A percentile compares a stretch with the other conserved stretches of the same genome.
Evolutionary conservation across 441 rosid genomes (phyloP).

Genomic region (Euphorbia schlechtendalii): DNA sequence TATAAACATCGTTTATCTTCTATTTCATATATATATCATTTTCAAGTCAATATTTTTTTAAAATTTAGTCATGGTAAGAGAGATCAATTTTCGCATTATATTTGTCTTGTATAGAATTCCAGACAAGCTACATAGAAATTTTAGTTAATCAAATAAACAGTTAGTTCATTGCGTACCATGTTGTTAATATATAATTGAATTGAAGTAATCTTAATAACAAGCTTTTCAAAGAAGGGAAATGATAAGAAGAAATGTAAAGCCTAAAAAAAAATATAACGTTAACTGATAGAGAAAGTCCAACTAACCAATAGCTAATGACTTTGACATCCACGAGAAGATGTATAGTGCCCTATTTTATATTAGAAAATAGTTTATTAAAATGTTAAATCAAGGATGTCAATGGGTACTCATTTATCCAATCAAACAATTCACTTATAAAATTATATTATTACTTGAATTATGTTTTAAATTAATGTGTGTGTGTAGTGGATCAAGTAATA

Average conservation of each 20-base stretch:
- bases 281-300: constrained; percentile 25
- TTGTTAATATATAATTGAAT: background rate
- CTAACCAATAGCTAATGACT: constrained; percentile 17
- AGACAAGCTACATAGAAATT: too few species aligned
- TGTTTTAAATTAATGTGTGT: background rate
- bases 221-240: background rate
- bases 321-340: constrained; percentile 7
- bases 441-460: background rate
- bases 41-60: background rate
- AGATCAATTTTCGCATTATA: too few species aligned
- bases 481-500: background rate
- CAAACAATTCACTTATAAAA: constrained; percentile 1
- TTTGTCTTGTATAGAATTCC: background rate
- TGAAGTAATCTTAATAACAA: background rate
- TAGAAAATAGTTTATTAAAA: background rate
- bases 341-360: constrained; percentile 1
- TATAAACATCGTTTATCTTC: too few species aligned
- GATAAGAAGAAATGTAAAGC: background rate
- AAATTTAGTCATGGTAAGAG: too few species aligned
- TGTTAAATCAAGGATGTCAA: constrained; percentile 13
- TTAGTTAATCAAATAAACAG: background rate
- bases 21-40: too few species aligned
- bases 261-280: background rate
- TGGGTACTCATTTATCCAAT: constrained; percentile 10
- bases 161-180: background rate